Percentiles rank a stretch among this genome's conserved stretches.
These are phyloP conservation scores for Exophiala alcalophila DNA, from an alignment of 2,329 filamentous ascomycete genomes.

Conservation along the genomic window DNA sequence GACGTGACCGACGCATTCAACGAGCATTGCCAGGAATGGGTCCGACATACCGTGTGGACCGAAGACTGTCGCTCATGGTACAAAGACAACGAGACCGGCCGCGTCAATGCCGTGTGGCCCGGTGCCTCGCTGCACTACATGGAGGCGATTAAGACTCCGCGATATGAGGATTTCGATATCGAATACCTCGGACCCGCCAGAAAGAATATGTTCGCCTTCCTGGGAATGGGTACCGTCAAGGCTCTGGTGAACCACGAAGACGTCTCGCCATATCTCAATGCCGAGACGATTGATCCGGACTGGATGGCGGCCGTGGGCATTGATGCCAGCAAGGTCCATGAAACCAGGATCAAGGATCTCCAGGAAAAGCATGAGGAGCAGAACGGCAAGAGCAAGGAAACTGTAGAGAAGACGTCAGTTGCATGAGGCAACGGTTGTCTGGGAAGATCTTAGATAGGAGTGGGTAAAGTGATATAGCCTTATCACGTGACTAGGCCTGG, in stretches of 20 bases:
- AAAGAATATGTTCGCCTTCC: conserved; percentile 34
- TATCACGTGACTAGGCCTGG: not conserved
- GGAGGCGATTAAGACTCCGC: conserved; percentile 40
- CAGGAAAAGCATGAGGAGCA: conserved; percentile 22
- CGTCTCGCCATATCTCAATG: conserved; percentile 35
- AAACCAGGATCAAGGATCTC: conserved; percentile 24
- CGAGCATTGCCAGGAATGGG: conserved; percentile 45
- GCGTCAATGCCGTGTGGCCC: conserved; percentile 50
- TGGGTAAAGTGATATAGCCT: conserved; percentile 10
- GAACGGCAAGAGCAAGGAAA: conserved; percentile 20
- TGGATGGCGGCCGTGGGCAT: conserved; percentile 34
- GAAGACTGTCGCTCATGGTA: conserved; percentile 45
- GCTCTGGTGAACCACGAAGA: conserved; percentile 32
- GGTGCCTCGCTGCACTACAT: conserved; percentile 52
- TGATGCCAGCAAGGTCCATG: conserved; percentile 24
- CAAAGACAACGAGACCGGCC: conserved; percentile 46
- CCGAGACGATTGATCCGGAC: conserved; percentile 36
- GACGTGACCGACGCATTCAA: conserved; percentile 36
- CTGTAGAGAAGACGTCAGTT: conserved; percentile 18
- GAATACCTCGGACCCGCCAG: conserved; percentile 34
- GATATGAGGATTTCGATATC: conserved; percentile 48
- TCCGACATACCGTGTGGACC: conserved; percentile 51
- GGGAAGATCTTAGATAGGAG: not conserved
- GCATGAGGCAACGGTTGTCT: not conserved
- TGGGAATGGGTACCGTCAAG: conserved; percentile 35